phyloP scores from a whole-genome alignment of 2,329 filamentous ascomycete genomes.

The Bipolaris sorokiniana region DNA sequence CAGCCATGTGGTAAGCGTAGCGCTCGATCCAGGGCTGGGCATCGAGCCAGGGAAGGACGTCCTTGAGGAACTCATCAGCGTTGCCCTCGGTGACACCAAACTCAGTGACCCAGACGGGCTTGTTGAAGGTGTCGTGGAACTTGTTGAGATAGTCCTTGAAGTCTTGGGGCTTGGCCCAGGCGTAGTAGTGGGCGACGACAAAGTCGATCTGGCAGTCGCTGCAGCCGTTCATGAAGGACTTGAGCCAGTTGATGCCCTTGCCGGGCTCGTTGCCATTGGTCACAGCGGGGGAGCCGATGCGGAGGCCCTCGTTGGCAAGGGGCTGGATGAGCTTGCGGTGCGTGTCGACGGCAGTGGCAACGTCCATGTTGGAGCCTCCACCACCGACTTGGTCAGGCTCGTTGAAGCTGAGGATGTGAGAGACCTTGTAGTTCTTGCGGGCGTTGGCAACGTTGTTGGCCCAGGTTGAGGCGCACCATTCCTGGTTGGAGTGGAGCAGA shows the following conservation, averaged over 20 bases:
- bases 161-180: constrained; percentile 36
- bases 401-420: constrained; percentile 46
- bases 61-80: constrained; percentile 36
- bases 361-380: constrained; percentile 38
- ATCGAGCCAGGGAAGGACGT: constrained; percentile 47
- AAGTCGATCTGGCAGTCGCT: constrained; percentile 44
- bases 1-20: constrained; percentile 44
- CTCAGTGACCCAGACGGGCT: constrained; percentile 48
- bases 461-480: constrained; percentile 40
- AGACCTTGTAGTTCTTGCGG: constrained; percentile 38
- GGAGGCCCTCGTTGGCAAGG: constrained; percentile 30
- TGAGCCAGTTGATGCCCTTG: constrained; percentile 43
- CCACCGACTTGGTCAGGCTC: constrained; percentile 46
- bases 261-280: constrained; percentile 37
- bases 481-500: constrained; percentile 48
- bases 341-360: constrained; percentile 26
- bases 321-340: constrained; percentile 40
- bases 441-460: constrained; percentile 35
- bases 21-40: constrained; percentile 38
- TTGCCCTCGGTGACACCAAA: constrained; percentile 40
- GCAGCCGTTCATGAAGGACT: constrained; percentile 36
- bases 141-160: constrained; percentile 49
- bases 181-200: constrained; percentile 48
- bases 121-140: constrained; percentile 35
- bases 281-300: constrained; percentile 46